Conservation (phyloP, 148 eudicot genomes). For the Vaccinium darrowii region DNA sequence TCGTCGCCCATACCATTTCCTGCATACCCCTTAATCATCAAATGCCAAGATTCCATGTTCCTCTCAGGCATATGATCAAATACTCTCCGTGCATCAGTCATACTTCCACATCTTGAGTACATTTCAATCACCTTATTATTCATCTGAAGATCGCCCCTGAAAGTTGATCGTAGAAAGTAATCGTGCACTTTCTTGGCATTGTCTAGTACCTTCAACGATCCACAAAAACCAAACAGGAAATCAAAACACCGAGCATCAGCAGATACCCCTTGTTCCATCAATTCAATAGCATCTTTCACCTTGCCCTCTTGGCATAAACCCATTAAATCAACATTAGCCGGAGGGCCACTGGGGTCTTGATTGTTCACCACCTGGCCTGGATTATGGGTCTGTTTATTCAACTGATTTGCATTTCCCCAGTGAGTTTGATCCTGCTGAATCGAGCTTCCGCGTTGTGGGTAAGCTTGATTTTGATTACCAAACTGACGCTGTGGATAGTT, state of each 20-base stretch:
- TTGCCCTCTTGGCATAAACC: slow-evolving; percentile 66
- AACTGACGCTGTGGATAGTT: slow-evolving; percentile 28
- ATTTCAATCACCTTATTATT: slow-evolving; percentile 54
- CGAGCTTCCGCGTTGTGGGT: slow-evolving; percentile 12
- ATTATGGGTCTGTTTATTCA: slow-evolving; percentile 32
- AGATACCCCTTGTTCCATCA: slow-evolving; percentile 53
- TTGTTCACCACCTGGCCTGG: slow-evolving; percentile 17
- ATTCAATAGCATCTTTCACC: slow-evolving; percentile 66
- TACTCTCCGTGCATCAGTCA: slow-evolving; percentile 59
- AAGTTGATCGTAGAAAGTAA: slow-evolving; percentile 45
- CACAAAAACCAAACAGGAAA: slow-evolving; percentile 62
- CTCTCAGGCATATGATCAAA: slow-evolving; percentile 66
- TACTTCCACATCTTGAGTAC: slow-evolving; percentile 55
- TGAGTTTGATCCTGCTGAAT: slow-evolving; percentile 25
- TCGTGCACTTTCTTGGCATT: slow-evolving; percentile 47
- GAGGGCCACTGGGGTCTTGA: slow-evolving; percentile 25
- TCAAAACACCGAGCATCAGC: slow-evolving; percentile 58
- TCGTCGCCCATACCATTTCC: slow-evolving; percentile 54
- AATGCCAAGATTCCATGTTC: slow-evolving; percentile 58
- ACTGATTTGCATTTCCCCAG: slow-evolving; percentile 19
- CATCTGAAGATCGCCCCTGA: slow-evolving; percentile 46
- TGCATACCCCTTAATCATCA: slow-evolving; percentile 58
- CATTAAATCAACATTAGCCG: slow-evolving; percentile 46
- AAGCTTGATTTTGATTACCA: slow-evolving; percentile 7
- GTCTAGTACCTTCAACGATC: slow-evolving; percentile 39